A percentile compares a stretch with the other conserved stretches of the same genome.
Evolutionary conservation across 2,329 filamentous ascomycete genomes (phyloP).

Genomic region (Colletotrichum viniferum): DNA sequence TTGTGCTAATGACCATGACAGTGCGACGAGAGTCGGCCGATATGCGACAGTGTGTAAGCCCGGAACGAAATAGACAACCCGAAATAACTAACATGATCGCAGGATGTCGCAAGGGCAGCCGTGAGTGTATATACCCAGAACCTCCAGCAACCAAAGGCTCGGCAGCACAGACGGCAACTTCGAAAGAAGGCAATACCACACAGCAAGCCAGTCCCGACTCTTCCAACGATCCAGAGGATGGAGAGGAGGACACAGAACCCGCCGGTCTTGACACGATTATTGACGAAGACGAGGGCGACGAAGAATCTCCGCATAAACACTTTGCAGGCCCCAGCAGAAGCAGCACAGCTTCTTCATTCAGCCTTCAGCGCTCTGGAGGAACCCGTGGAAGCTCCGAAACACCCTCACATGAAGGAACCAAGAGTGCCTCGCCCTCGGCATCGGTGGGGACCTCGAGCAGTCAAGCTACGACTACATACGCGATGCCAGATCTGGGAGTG

Average conservation of each 20-base stretch:
- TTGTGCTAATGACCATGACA: conserved; percentile 40
- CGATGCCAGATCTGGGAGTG: conserved; percentile 24
- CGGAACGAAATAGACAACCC: conserved; percentile 13
- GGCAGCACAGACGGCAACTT: conserved; percentile 32
- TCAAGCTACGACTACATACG: conserved; percentile 32
- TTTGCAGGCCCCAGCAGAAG: conserved; percentile 34
- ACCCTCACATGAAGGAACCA: conserved; percentile 54
- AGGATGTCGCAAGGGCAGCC: conserved; percentile 90
- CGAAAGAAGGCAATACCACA: conserved; percentile 40
- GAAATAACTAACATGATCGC: conserved; percentile 27
- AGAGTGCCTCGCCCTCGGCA: conserved; percentile 57
- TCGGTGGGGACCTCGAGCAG: conserved; percentile 48
- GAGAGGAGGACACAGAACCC: conserved; percentile 39
- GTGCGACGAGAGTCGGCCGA: conserved; percentile 89
- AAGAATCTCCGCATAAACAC: conserved; percentile 19
- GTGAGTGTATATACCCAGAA: conserved; percentile 91
- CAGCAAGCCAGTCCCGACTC: conserved; percentile 56
- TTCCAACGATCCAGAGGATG: conserved; percentile 57
- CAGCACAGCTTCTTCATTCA: conserved; percentile 43
- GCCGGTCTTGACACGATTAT: conserved; percentile 56
- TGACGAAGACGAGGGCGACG: conserved; percentile 55
- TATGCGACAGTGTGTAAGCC: conserved; percentile 73
- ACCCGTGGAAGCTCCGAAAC: conserved; percentile 57
- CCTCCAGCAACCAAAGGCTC: conserved; percentile 52
- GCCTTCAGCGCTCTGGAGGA: conserved; percentile 33